A percentile compares a stretch with the other conserved stretches of the same genome.
These are phyloP conservation scores for Magnusiomyces ingens DNA, from an alignment of 1,139 yeast species.

Conservation along the genomic window DNA sequence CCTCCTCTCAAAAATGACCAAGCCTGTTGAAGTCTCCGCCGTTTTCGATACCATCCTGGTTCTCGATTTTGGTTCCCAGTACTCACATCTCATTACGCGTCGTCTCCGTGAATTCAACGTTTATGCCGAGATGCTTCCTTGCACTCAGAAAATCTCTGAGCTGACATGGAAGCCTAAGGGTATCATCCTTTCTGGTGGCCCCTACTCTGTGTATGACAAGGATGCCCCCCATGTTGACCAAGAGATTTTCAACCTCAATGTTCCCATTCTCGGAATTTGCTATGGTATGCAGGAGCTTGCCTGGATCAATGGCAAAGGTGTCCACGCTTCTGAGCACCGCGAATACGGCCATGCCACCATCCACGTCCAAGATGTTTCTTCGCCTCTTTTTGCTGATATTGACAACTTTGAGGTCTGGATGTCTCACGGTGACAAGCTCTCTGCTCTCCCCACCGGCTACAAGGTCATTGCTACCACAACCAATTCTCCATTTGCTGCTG, in stretches of 20 bases:
- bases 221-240: constrained; percentile 98
- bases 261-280: constrained; percentile 96
- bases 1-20: constrained; percentile 15
- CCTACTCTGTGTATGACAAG: constrained; percentile 91
- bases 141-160: constrained; percentile 93
- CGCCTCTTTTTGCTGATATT: constrained; percentile 72
- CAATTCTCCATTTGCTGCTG: constrained; percentile 94
- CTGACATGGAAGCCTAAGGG: constrained; percentile 95
- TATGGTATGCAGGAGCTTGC: constrained; percentile 99
- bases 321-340: constrained; percentile 93
- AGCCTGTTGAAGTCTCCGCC: constrained; percentile 51
- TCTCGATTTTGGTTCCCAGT: constrained; percentile 97
- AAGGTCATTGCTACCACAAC: constrained; percentile 84
- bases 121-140: constrained; percentile 98
- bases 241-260: constrained; percentile 80
- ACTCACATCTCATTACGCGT: constrained; percentile 93
- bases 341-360: constrained; percentile 97
- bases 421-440: constrained; percentile 98
- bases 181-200: constrained; percentile 93
- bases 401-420: constrained; percentile 97
- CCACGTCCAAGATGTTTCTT: constrained; percentile 48
- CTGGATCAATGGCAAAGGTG: constrained; percentile 95
- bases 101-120: constrained; percentile 96
- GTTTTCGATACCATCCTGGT: constrained; percentile 95
- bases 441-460: constrained; percentile 84